phyloP scores from a whole-genome alignment of 2,329 filamentous ascomycete genomes.

The Diaporthe capsici region DNA sequence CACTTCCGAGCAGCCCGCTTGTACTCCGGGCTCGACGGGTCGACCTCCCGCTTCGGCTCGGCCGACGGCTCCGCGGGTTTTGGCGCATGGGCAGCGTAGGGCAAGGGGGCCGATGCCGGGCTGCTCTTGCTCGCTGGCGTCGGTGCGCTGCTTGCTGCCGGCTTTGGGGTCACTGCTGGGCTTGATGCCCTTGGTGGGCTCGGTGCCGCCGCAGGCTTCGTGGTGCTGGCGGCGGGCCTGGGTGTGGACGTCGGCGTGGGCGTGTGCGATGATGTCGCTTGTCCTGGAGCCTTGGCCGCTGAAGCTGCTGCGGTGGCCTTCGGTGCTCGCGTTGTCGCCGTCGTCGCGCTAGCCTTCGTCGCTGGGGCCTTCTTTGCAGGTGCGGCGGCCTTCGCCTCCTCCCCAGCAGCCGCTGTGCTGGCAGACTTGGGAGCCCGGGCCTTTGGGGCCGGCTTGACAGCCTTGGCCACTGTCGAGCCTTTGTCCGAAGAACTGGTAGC shows the following conservation, averaged over 20 bases:
- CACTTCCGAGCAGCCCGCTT: conserved; percentile 61
- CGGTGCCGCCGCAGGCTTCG: neutral
- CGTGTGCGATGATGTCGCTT: neutral
- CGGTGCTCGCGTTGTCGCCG: neutral
- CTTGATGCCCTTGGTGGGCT: neutral
- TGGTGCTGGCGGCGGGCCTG: neutral
- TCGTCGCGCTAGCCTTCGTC: neutral
- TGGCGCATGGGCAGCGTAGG: neutral
- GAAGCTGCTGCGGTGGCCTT: neutral
- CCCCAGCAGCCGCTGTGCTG: neutral
- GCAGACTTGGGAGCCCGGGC: neutral
- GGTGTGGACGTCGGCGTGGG: conserved; percentile 4
- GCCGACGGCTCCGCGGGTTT: neutral
- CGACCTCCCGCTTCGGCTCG: conserved; percentile 40
- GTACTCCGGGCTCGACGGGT: conserved; percentile 57
- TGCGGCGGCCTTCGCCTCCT: neutral
- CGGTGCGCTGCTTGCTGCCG: neutral
- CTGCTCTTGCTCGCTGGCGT: neutral
- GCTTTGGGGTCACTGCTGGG: neutral
- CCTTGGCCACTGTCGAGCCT: neutral
- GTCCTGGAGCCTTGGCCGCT: neutral
- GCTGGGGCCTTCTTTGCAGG: neutral
- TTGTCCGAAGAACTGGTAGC: neutral
- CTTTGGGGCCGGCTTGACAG: conserved; percentile 13
- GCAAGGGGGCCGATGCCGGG: neutral